A percentile compares a stretch with the other conserved stretches of the same genome.
Conservation (phyloP, 495 filamentous ascomycete species). For the Lasiosphaeria ovina region DNA sequence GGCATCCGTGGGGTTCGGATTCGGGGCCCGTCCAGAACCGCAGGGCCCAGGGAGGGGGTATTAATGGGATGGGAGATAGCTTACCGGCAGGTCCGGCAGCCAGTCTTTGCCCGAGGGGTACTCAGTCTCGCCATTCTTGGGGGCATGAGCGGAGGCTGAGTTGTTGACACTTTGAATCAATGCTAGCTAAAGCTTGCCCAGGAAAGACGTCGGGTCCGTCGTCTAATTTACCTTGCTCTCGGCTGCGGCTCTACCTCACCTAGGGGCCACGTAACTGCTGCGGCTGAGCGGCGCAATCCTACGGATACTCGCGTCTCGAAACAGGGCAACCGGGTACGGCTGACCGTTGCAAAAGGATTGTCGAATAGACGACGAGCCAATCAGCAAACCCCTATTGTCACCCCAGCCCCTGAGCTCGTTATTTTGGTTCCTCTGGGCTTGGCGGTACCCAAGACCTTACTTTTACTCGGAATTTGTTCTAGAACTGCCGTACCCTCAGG, state of each 20-base stretch:
- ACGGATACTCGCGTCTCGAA: neutral
- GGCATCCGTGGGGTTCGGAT: neutral
- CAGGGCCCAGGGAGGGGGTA: neutral
- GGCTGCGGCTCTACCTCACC: neutral
- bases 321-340: neutral
- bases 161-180: neutral
- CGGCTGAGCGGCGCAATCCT: neutral
- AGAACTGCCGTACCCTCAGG: too few relatives aligned
- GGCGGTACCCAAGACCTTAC: too few relatives aligned
- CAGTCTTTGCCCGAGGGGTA: neutral
- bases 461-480: too few relatives aligned
- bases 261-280: neutral
- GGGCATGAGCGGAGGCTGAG: neutral
- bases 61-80: too few relatives aligned
- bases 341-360: conserved; percentile 1
- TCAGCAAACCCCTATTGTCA: neutral
- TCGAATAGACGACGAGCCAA: conserved; percentile 1
- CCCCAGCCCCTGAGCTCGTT: too few relatives aligned
- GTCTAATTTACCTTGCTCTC: neutral
- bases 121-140: neutral
- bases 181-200: neutral
- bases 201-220: neutral
- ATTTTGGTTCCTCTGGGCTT: too few relatives aligned
- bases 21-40: neutral
- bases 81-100: neutral